phyloP scores from a whole-genome alignment of 2,329 filamentous ascomycete genomes.

The Epichloe coenophiala region DNA sequence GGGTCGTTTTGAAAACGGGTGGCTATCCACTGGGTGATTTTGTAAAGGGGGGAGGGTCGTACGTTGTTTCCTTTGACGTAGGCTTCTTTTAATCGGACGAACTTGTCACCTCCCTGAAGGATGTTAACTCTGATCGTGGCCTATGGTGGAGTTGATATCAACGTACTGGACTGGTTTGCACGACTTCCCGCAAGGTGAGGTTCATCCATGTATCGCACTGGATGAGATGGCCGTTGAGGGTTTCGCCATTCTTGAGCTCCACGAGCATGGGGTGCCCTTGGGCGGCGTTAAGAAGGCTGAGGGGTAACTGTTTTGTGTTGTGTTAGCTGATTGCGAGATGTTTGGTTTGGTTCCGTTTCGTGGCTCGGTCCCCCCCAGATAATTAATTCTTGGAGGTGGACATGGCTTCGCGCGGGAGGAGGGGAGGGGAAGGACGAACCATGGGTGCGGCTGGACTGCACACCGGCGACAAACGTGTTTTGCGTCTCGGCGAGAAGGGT shows the following conservation, averaged over 20 bases:
- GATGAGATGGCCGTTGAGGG: slow-evolving; percentile 88
- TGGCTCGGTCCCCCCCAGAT: background rate
- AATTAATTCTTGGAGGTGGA: too few relatives aligned
- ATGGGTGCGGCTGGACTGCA: background rate
- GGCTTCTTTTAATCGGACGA: slow-evolving; percentile 80
- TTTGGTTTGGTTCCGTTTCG: background rate
- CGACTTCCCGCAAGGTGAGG: slow-evolving; percentile 88
- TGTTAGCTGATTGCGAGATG: background rate
- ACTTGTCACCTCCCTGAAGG: slow-evolving; percentile 73
- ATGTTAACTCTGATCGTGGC: background rate
- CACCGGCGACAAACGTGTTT: background rate
- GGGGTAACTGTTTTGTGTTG: slow-evolving; percentile 38
- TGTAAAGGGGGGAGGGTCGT: slow-evolving; percentile 6
- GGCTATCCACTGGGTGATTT: background rate
- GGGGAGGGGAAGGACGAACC: background rate
- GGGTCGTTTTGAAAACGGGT: background rate
- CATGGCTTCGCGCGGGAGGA: too few relatives aligned
- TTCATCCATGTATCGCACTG: slow-evolving; percentile 99
- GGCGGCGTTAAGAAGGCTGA: slow-evolving; percentile 83
- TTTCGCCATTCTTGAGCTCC: slow-evolving; percentile 95
- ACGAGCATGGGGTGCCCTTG: slow-evolving; percentile 97
- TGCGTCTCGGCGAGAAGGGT: background rate
- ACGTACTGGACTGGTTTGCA: slow-evolving; percentile 75
- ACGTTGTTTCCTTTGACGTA: slow-evolving; percentile 98
- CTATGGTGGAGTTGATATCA: too few relatives aligned